Percentiles rank a stretch among this genome's conserved stretches.
phyloP scores from a whole-genome alignment of 1,139 yeast genomes.

The Magnusiomyces ingens region DNA sequence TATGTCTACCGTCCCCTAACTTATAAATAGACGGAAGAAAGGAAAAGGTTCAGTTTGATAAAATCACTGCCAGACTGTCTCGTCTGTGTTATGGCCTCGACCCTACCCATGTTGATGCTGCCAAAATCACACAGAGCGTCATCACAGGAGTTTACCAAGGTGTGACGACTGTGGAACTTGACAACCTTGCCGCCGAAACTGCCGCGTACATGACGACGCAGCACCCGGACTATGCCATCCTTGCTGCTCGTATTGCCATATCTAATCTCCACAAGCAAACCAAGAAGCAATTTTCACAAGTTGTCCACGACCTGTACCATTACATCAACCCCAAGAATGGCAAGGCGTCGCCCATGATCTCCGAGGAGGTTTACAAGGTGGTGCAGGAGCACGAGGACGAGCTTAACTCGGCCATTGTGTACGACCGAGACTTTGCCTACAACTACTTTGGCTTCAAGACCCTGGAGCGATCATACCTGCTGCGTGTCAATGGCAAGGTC shows the following conservation, averaged over 20 bases:
- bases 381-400: conserved; percentile 48
- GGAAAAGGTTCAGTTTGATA: conserved; percentile 67
- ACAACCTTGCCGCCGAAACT: conserved; percentile 78
- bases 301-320: conserved; percentile 54
- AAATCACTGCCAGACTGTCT: conserved; percentile 47
- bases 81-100: conserved; percentile 59
- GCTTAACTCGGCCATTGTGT: conserved; percentile 57
- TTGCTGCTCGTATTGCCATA: conserved; percentile 81
- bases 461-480: conserved; percentile 60
- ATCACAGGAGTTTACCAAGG: conserved; percentile 75
- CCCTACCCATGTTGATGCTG: conserved; percentile 60
- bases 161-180: conserved; percentile 71
- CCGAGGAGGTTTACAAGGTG: conserved; percentile 49
- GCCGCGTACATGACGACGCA: conserved; percentile 84
- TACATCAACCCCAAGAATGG: conserved; percentile 59
- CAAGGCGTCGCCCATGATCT: conserved; percentile 60
- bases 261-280: conserved; percentile 74
- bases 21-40: conserved; percentile 48
- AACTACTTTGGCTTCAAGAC: conserved; percentile 75
- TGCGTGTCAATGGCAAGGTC: conserved; percentile 50
- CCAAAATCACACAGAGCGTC: conserved; percentile 62
- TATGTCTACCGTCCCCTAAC: background rate
- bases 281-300: conserved; percentile 62
- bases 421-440: conserved; percentile 58
- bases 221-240: conserved; percentile 80